Base-by-base conservation (phyloP, 2,329 filamentous ascomycete species). In the Colletotrichum agaves region DNA sequence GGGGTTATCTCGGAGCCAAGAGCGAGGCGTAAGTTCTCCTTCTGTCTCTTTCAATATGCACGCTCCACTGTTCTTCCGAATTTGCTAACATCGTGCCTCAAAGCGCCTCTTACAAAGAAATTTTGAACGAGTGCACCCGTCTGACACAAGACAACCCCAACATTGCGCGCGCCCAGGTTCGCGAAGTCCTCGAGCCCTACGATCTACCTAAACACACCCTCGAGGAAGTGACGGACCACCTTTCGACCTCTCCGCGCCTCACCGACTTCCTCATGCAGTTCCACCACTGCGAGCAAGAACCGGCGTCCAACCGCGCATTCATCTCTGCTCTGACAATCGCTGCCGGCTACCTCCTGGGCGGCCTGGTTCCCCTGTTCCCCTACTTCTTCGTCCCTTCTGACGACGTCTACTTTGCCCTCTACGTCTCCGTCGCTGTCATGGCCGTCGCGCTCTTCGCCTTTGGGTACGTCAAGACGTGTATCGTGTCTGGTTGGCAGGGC, bases 301-400 rank as follows among this genome's bases (percentile, higher is more conserved):
- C 75, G 70, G 78, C 78, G 74, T 80, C 77, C 33, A 78, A 80
- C 73, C 74, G 80, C 70, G 77, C 87, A 73, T 75, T 84, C 76
- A 77, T 88, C 49, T 90, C 87, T 0, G 91, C 89, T 2, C 70
- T 89, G 27, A 92, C 88, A 8, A 90, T 93, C 73, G 88, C 90
- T 0, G 73, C 88, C 15, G 89, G 89, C 39, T 93, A 93, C 75
- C 89, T 93, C 59, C 76, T 92, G 21, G 91, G 91, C 19, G 91
- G 91, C 0, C 81, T 92, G 61, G 85, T 93, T n/a, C 90, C 91
- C 13, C 83, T 93, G 73, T 78, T 91, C 46, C 91, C 91, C 0
- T 93, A 93, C 78, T 89, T 93, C 71, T 81, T 90, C 71, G 80
- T 86, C 75, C 60, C 63, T 41, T 49, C 63, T 21, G 66, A 72